Evolutionary conservation across 2,329 filamentous ascomycete genomes (phyloP).

Genomic region (Fusarium neocosmosporiellum): DNA sequence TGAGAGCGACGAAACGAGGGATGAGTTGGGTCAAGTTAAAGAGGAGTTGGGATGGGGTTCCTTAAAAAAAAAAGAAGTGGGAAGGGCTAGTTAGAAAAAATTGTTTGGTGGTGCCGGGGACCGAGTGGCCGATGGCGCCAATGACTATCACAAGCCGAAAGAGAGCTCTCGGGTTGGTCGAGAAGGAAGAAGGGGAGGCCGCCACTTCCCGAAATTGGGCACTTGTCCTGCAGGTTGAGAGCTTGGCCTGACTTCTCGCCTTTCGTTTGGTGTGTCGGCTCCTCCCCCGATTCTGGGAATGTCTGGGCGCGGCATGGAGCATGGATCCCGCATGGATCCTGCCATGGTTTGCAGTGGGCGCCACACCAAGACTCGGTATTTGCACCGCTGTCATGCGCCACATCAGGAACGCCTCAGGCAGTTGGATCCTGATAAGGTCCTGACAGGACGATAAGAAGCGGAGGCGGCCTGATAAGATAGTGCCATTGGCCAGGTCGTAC

Average conservation of each 20-base stretch:
- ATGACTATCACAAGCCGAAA: conserved; percentile 41
- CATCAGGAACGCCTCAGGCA: conserved; percentile 21
- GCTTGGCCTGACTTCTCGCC: conserved; percentile 19
- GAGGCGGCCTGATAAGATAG: not conserved
- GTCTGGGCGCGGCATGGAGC: conserved; percentile 1
- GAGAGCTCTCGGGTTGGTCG: conserved; percentile 15
- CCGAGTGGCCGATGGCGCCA: conserved; percentile 17
- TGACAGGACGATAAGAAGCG: not conserved
- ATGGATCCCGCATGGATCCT: not conserved
- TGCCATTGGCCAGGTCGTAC: not conserved
- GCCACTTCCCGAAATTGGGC: conserved; percentile 27
- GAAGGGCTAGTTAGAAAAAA: conserved; percentile 41
- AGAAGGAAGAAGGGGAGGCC: conserved; percentile 15
- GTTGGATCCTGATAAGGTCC: conserved; percentile 9
- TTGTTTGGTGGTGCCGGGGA: conserved; percentile 38
- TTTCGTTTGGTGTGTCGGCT: not conserved
- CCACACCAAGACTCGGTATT: not conserved
- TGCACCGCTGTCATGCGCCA: not conserved
- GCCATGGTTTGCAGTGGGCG: not conserved
- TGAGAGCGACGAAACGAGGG: conserved; percentile 29
- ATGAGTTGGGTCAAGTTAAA: conserved; percentile 35
- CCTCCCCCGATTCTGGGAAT: conserved; percentile 23
- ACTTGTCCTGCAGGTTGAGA: conserved; percentile 24
- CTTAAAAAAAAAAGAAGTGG: conserved; percentile 19
- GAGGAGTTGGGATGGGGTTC: conserved; percentile 28